Base-by-base conservation (phyloP, 169 alveolate species). In the Eimeria brunetti region DNA sequence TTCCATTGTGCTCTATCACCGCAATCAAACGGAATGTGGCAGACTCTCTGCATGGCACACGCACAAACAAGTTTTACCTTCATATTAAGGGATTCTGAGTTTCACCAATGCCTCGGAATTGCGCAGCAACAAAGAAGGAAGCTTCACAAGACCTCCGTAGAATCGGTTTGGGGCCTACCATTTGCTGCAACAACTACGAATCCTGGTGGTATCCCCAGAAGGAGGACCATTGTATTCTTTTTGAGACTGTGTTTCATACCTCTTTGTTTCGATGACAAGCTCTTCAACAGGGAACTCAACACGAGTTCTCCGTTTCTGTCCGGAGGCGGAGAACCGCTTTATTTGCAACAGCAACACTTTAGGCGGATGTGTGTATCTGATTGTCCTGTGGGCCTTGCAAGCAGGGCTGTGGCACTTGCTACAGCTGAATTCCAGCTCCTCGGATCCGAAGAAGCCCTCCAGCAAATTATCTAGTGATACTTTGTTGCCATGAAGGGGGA, bases 361-460 rank as follows among this genome's bases (percentile, higher is more conserved):
- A 5, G 92, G 92, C 1, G 81, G 80, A 44, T 86, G 92, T 16
- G 92, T 86, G 83, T 86, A 86, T 36, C 92, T 27, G 41, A 86
- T 60, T 36, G 92, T 86, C 81, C 92, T 58, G n/a, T 49, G 60
- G 56, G 92, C 92, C 41, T 49, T 86, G 71, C 92, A 86, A 58
- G 78, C 81, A 41, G 92, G 81, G 92, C 58, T 86, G 78, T 56
- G 64, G 62, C 92, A 86, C n/a, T 53, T 86, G 78, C 92, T 86
- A 36, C 92, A 86, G 92, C 92, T 58, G 64, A 86, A 86, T 11
- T 86, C 92, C 58, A 86, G 81, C 92, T 86, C 92, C 64, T 86
- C 92, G 36, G 81, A 69, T 27, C 92, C 92, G 27, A 86, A 86
- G 49, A 86, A 86, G 2, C 62, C 78, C 7, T 86, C 92, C 49